phyloP scores from a whole-genome alignment of 2,329 filamentous ascomycete genomes.

The Claviceps sp. region DNA sequence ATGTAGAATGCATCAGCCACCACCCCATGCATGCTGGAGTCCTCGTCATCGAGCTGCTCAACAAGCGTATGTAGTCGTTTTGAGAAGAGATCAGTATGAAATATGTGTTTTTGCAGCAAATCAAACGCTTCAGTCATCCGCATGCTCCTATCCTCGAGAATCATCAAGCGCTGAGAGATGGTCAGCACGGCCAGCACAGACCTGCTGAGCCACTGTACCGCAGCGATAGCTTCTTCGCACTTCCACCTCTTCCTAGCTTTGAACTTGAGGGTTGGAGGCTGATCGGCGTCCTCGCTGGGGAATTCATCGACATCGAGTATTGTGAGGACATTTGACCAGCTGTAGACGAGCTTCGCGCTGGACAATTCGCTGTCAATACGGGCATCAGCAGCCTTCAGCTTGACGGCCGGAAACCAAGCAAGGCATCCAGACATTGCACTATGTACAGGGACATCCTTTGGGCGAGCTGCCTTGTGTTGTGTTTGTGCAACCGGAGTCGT shows the following conservation, averaged over 20 bases:
- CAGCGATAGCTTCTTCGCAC: conserved; percentile 88
- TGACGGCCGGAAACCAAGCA: conserved; percentile 95
- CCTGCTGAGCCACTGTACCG: conserved; percentile 90
- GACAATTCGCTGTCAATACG: conserved; percentile 56
- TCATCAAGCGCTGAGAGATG: conserved; percentile 83
- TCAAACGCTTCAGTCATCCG: conserved; percentile 92
- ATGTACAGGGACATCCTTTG: conserved; percentile 82
- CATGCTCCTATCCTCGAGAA: conserved; percentile 80
- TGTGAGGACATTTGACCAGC: conserved; percentile 96
- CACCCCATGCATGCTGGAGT: conserved; percentile 83
- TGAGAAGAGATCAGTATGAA: conserved; percentile 82
- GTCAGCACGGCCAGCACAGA: conserved; percentile 87
- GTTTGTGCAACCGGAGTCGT: conserved; percentile 94
- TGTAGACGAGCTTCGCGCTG: conserved; percentile 84
- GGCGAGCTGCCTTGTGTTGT: conserved; percentile 82
- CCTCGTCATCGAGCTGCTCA: conserved; percentile 77
- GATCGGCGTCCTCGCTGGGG: conserved; percentile 54
- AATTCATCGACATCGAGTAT: conserved; percentile 77
- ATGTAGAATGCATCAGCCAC: conserved; percentile 96
- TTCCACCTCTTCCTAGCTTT: conserved; percentile 77
- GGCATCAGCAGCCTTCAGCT: conserved; percentile 63
- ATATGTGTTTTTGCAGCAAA: conserved; percentile 81
- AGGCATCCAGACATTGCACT: conserved; percentile 86
- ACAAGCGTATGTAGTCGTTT: conserved; percentile 72
- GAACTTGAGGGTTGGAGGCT: conserved; percentile 67